Percentiles rank a stretch among this genome's conserved stretches.
These are phyloP conservation scores for Phytophthora pini DNA, from an alignment of 352 stramenopile genomes.

Conservation along the genomic window DNA sequence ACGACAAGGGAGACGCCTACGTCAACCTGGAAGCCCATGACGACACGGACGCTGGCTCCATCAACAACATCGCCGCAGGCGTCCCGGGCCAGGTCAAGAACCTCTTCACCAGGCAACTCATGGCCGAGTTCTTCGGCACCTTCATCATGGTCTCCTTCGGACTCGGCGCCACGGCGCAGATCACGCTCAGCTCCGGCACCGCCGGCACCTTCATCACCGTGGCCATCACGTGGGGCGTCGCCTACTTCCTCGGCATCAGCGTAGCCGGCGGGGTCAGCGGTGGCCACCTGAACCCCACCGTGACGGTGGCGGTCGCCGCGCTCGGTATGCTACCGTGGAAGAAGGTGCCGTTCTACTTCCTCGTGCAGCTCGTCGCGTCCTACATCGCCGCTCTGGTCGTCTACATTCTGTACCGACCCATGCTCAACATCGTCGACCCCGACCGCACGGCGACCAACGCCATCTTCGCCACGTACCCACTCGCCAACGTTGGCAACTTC, in stretches of 20 bases:
- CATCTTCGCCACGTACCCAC: slow-evolving; percentile 49
- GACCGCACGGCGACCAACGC: slow-evolving; percentile 34
- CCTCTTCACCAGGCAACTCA: slow-evolving; percentile 48
- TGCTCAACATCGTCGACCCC: slow-evolving; percentile 53
- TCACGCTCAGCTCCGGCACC: slow-evolving; percentile 41
- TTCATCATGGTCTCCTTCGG: slow-evolving; percentile 62
- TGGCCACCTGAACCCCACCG: slow-evolving; percentile 63
- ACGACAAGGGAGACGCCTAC: slow-evolving; percentile 24
- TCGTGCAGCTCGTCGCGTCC: slow-evolving; percentile 45
- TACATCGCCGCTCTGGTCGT: slow-evolving; percentile 50
- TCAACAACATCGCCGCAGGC: slow-evolving; percentile 12
- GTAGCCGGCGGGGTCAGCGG: slow-evolving; percentile 50
- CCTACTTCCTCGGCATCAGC: slow-evolving; percentile 63
- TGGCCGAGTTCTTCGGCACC: slow-evolving; percentile 61
- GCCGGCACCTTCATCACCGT: slow-evolving; percentile 61
- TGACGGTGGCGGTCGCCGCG: slow-evolving; percentile 50
- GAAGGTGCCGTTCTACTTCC: slow-evolving; percentile 54
- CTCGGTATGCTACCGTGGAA: slow-evolving; percentile 51
- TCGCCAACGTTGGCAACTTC: slow-evolving; percentile 37
- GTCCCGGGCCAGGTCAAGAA: slow-evolving; percentile 33
- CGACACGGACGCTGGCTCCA: slow-evolving; percentile 14
- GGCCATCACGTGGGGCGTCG: slow-evolving; percentile 61
- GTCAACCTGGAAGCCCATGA: slow-evolving; percentile 24
- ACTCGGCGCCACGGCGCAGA: slow-evolving; percentile 51
- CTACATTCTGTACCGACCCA: slow-evolving; percentile 56